Percentiles rank a stretch among this genome's conserved stretches.
These are phyloP conservation scores for Leccinum pellstonianum DNA, from an alignment of 768 basidiomycete species.

Conservation along the genomic window DNA sequence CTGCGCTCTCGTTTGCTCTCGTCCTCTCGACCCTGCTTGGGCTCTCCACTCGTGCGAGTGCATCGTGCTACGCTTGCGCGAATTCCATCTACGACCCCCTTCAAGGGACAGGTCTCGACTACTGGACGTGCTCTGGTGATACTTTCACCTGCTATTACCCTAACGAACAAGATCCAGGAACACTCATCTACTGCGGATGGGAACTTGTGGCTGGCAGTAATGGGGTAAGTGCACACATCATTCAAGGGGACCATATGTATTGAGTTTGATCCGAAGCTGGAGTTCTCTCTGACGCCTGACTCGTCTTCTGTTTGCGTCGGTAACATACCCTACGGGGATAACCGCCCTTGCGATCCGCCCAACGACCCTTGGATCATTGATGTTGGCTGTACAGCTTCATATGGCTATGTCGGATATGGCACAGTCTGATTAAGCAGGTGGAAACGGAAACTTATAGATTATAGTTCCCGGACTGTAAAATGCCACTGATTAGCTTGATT, in stretches of 20 bases:
- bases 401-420: background rate
- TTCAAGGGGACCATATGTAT: background rate
- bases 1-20: background rate
- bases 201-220: background rate
- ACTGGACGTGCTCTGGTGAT: slow-evolving; percentile 10
- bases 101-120: slow-evolving; percentile 4
- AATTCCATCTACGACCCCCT: slow-evolving; percentile 5
- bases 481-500: no score
- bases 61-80: slow-evolving; percentile 2
- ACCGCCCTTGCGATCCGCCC: background rate
- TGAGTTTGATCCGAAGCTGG: background rate
- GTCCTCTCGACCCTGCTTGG: slow-evolving; percentile 3
- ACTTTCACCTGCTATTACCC: slow-evolving; percentile 13
- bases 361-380: slow-evolving; percentile 10
- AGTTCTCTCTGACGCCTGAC: background rate
- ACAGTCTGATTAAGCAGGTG: no score
- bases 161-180: slow-evolving; percentile 10
- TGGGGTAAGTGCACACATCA: background rate
- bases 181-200: slow-evolving; percentile 10
- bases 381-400: background rate
- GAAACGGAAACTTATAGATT: no score
- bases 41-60: background rate
- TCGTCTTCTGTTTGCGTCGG: slow-evolving; percentile 7
- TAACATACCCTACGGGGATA: slow-evolving; percentile 1
- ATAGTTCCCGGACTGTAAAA: no score